Base-by-base conservation (phyloP, 2,329 filamentous ascomycete species). In the Colletotrichum sp. region DNA sequence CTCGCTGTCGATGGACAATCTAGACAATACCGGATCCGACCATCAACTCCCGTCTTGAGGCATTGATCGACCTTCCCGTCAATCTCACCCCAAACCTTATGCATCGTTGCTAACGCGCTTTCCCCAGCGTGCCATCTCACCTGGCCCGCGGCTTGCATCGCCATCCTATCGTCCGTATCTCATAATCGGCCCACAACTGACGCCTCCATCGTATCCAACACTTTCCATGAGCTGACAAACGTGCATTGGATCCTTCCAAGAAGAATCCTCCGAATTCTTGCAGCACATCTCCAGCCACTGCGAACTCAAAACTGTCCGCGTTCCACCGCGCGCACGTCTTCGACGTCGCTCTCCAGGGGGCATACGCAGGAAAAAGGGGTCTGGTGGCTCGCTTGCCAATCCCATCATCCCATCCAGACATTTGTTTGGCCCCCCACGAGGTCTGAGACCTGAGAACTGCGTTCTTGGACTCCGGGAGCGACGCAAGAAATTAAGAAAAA, bases 21-120 rank as follows among this genome's bases (percentile, higher is more conserved):
- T 55, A 59, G 72, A 61, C 26, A 52, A 59, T 5, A 59, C 68
- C 72, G 68, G 60, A 66, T 74, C 60, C 68, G 72, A 60, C 36
- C 48, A 32, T 65, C 48, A 66, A 43, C 34, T 55, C 60, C 36
- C 52, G 68, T 66, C 68, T 66, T 30, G 32, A 61, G 61, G 68
- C 68, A 74, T 72, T 71, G 73, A 68, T 75, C 69, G 70, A 57
- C 70, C 32, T 39, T 75, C 43, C 57, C 69, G 69, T 57, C 16
- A 72, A 75, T 73, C 39, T 69, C 30, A 68, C 57, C 43, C 43
- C 36, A 57, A 68, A 72, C 69, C 73, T 68, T 61, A 48, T 66
- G 52, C 32, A 55, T 59, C 60, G 59, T 65, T 30, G n/a, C 52
- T 39, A 43, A 18, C 24, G 24, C 28, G 36, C 4, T 21, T 24